Percentiles rank a stretch among this genome's conserved stretches.
Conservation (phyloP, 1,284 basidiomycete genomes). For the Cystobasidiaceae sp. region DNA sequence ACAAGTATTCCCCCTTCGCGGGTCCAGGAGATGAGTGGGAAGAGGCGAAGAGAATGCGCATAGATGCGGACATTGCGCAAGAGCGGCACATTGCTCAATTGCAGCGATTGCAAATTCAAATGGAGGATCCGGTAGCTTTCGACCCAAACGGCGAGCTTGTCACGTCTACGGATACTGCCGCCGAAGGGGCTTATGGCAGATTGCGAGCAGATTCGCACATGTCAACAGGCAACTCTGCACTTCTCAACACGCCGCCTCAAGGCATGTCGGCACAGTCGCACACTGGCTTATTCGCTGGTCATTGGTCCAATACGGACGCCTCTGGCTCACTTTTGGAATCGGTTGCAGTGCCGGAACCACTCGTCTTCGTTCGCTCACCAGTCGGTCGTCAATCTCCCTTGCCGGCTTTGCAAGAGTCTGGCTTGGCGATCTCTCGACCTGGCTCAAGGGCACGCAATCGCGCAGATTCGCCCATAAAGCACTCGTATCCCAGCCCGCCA, state of each 20-base stretch:
- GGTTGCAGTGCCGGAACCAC: conserved; percentile 6
- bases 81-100: conserved; percentile 4
- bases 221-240: neutral
- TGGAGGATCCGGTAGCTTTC: conserved; percentile 24
- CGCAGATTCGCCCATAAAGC: conserved; percentile 13
- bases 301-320: neutral
- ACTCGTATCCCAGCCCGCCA: neutral
- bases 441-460: conserved; percentile 9
- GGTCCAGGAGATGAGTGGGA: conserved; percentile 30
- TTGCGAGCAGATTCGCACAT: no score
- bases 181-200: neutral
- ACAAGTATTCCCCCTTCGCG: conserved; percentile 7
- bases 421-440: conserved; percentile 19
- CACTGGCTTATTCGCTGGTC: no score
- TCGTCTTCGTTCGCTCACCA: conserved; percentile 25
- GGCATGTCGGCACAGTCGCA: no score
- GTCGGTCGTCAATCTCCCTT: neutral
- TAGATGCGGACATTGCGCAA: conserved; percentile 6
- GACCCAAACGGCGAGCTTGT: conserved; percentile 15
- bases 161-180: neutral
- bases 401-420: conserved; percentile 16
- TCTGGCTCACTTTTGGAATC: neutral
- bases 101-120: neutral
- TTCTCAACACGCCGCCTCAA: conserved; percentile 29
- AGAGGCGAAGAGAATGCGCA: neutral